A percentile compares a stretch with the other conserved stretches of the same genome.
Conservation (phyloP, 1,284 basidiomycete genomes). For the Cutaneotrichosporon sp. region DNA sequence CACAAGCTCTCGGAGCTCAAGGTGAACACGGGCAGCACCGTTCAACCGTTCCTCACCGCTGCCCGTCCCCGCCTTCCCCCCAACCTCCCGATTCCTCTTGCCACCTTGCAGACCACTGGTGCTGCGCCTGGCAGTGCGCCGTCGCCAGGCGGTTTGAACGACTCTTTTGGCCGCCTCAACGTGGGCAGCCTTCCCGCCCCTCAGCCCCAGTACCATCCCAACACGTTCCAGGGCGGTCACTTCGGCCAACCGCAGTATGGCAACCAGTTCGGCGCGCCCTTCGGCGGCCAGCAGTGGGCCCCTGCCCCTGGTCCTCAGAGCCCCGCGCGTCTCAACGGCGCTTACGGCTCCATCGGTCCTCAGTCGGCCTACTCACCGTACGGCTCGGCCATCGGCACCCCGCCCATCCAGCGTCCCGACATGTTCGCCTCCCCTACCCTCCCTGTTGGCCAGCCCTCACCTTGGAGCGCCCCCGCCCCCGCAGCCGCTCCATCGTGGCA, state of each 20-base stretch:
- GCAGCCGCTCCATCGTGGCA: slow-evolving; percentile 18
- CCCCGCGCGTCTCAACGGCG: slow-evolving; percentile 15
- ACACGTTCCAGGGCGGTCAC: slow-evolving; percentile 4
- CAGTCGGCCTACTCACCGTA: slow-evolving; percentile 3
- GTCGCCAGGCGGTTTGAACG: slow-evolving; percentile 21
- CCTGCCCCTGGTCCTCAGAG: slow-evolving; percentile 15
- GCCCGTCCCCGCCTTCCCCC: slow-evolving; percentile 39
- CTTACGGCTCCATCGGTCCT: slow-evolving; percentile 17
- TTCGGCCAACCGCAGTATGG: slow-evolving; percentile 9
- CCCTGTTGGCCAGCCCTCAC: slow-evolving; percentile 20
- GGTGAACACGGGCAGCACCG: slow-evolving; percentile 39
- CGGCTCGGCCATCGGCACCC: slow-evolving; percentile 19
- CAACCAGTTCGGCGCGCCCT: slow-evolving; percentile 11
- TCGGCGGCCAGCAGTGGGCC: slow-evolving; percentile 11
- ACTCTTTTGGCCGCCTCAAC: slow-evolving; percentile 33
- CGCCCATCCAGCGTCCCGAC: slow-evolving; percentile 12
- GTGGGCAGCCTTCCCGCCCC: slow-evolving; percentile 15
- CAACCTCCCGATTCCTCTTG: slow-evolving; percentile 41
- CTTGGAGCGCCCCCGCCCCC: slow-evolving; percentile 30
- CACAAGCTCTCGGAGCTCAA: slow-evolving; percentile 47
- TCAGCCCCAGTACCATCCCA: slow-evolving; percentile 6
- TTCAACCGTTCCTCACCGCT: slow-evolving; percentile 44
- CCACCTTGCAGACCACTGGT: slow-evolving; percentile 22
- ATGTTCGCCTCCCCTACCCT: slow-evolving; percentile 8
- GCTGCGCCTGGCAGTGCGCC: slow-evolving; percentile 4